Percentiles rank a stretch among this genome's conserved stretches.
Evolutionary conservation across 1,284 basidiomycete species (phyloP).

Genomic region (Ceratobasidium sp.): DNA sequence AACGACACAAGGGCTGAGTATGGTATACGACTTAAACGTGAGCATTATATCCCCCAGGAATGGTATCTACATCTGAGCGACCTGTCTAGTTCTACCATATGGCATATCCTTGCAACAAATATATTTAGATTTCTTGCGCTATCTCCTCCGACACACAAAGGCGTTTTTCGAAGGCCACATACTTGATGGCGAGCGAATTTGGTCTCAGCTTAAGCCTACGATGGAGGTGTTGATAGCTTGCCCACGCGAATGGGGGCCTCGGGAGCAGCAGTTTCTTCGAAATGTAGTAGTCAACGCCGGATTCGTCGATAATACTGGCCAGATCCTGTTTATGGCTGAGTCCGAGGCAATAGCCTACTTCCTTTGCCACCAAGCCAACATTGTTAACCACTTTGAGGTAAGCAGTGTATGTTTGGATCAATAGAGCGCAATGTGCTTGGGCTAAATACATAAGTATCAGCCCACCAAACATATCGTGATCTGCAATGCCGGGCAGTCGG

Average conservation of each 20-base stretch:
- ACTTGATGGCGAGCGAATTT: constrained; percentile 13
- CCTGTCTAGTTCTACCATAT: constrained; percentile 8
- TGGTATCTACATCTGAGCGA: not conserved
- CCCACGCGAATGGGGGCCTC: constrained; percentile 36
- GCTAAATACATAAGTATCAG: not conserved
- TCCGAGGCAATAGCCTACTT: constrained; percentile 45
- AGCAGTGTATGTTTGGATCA: not conserved
- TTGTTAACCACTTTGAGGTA: constrained; percentile 32
- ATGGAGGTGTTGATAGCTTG: constrained; percentile 32
- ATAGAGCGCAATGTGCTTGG: too few relatives aligned
- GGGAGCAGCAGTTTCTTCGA: constrained; percentile 40
- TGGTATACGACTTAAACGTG: not conserved
- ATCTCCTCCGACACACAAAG: constrained; percentile 35
- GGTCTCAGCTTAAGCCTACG: not conserved
- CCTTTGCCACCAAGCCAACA: not conserved
- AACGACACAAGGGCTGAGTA: not conserved
- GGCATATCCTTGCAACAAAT: not conserved
- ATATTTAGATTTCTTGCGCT: constrained; percentile 32
- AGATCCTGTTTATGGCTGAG: constrained; percentile 42
- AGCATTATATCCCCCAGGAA: not conserved
- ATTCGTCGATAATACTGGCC: not conserved
- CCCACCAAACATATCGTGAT: not conserved
- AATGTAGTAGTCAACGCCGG: constrained; percentile 16
- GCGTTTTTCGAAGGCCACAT: constrained; percentile 24
- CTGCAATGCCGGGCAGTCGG: constrained; percentile 8